These are phyloP conservation scores for Nicotiana attenuata DNA, from an alignment of 257 asterid species.

Conservation along the genomic window DNA sequence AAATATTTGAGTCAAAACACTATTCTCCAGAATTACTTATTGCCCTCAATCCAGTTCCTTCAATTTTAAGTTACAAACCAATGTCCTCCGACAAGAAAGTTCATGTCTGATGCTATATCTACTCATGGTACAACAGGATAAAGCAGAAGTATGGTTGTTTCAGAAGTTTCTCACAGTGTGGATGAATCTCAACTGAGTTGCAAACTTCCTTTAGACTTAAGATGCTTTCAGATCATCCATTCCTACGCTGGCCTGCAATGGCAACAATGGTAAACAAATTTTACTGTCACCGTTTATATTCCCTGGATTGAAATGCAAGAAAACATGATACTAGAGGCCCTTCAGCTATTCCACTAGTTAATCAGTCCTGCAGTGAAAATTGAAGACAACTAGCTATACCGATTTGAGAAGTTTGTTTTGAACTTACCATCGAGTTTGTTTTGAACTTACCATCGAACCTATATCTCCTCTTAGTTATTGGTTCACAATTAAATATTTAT, in stretches of 20 bases:
- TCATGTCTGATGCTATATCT: background rate
- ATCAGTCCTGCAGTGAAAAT: background rate
- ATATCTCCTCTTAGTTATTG: too few species aligned
- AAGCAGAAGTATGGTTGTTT: background rate
- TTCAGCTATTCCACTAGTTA: background rate
- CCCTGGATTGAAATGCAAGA: background rate
- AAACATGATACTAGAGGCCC: background rate
- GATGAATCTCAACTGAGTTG: background rate
- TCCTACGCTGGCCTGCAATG: conserved; percentile 82
- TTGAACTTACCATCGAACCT: too few species aligned
- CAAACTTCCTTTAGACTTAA: conserved; percentile 27
- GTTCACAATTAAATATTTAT: too few species aligned
- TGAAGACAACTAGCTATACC: background rate
- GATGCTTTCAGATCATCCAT: conserved; percentile 92
- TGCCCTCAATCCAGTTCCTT: background rate
- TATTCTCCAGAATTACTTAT: background rate
- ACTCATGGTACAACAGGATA: background rate
- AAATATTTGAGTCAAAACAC: background rate
- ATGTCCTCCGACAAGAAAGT: background rate
- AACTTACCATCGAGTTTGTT: background rate
- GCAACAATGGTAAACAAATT: conserved; percentile 7
- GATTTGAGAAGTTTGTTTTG: background rate
- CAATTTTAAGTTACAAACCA: background rate
- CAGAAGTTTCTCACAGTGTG: background rate
- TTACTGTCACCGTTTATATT: background rate